Evolutionary conservation across 2,329 filamentous ascomycete species (phyloP), one percentile per base, ranked within the genome.

Genomic region (Orbilia brochopaga): DNA sequence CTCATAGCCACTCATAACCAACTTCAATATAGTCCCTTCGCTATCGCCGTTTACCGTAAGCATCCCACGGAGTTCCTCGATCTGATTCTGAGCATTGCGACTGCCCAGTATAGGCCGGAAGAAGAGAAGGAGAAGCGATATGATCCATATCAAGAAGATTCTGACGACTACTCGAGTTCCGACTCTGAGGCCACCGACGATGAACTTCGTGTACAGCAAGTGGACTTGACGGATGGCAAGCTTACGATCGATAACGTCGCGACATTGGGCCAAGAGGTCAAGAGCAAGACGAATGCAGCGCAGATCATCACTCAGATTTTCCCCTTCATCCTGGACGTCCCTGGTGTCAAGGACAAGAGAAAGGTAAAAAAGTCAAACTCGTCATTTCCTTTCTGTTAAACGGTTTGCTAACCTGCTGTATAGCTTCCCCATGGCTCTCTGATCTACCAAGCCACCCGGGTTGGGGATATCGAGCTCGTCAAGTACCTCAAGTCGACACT

Each of bases 41-140:
- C 81, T 94, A 46, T 83, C 86, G 74, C 84, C 91, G 61, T 84
- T 88, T 0, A 83, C 87, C 0, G 75, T 73, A 1, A 89, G 91
- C 76, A 69, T 75, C 0, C 75, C 78, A 1, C 72, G 76, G 1
- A 86, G 0, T 80, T 88, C 11, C 89, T 90, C 0, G 83, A 81
- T 66, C 84, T 83, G 0, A 85, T 94, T 24, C 81, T 94, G 6
- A 87, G 89, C 67, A 91, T 94, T 73, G 83, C 85, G 0, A 83
- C 85, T 50, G 86, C 85, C 1, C 90, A 94, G 76, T 91, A 88
- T 79, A 81, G 83, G 2, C 85, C 85, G 0, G 78, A 81, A 21
- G 83, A 88, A 46, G 81, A 83, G 37, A 80, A 82, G 24, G 82
- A 83, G 70, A 81, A 85, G 78, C 75, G 79, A 27, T 78, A 80